These are phyloP conservation scores for Cytospora piceicola DNA, from an alignment of 2,329 filamentous ascomycete species.

Conservation along the genomic window DNA sequence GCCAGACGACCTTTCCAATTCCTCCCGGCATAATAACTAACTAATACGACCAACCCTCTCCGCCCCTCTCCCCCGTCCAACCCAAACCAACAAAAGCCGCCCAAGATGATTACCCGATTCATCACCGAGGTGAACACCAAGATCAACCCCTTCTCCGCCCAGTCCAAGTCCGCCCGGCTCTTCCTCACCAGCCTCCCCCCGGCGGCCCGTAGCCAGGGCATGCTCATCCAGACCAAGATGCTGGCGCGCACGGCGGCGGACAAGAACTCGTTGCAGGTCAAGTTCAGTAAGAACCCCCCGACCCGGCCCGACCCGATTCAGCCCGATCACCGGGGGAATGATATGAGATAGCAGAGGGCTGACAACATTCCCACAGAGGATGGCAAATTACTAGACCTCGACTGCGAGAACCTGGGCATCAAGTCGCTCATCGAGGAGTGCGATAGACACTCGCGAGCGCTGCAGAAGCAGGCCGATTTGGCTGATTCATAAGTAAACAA, in stretches of 20 bases:
- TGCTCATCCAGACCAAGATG: slow-evolving; percentile 78
- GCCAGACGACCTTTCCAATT: not conserved
- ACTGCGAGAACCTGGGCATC: slow-evolving; percentile 80
- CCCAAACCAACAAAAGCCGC: not conserved
- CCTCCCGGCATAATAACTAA: not conserved
- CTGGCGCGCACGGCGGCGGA: slow-evolving; percentile 72
- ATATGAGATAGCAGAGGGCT: not conserved
- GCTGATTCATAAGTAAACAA: slow-evolving; percentile 42
- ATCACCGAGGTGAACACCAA: slow-evolving; percentile 81
- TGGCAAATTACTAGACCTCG: slow-evolving; percentile 84
- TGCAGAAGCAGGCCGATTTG: slow-evolving; percentile 84
- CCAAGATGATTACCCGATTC: slow-evolving; percentile 80
- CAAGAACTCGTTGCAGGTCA: slow-evolving; percentile 71
- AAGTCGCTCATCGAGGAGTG: slow-evolving; percentile 87
- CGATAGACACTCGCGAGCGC: slow-evolving; percentile 80
- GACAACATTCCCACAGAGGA: slow-evolving; percentile 67
- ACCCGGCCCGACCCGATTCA: slow-evolving; percentile 19
- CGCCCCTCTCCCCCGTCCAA: not conserved
- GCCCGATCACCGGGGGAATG: no score
- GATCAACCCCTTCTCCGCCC: slow-evolving; percentile 89
- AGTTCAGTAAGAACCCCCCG: slow-evolving; percentile 71
- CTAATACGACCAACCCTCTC: not conserved
- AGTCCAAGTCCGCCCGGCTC: slow-evolving; percentile 80
- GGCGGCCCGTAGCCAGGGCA: slow-evolving; percentile 71
- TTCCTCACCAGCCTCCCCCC: slow-evolving; percentile 87